Percentiles rank a stretch among this genome's conserved stretches.
Evolutionary conservation across 2,329 filamentous ascomycete species (phyloP).

Genomic region (Remersonia thermophila): DNA sequence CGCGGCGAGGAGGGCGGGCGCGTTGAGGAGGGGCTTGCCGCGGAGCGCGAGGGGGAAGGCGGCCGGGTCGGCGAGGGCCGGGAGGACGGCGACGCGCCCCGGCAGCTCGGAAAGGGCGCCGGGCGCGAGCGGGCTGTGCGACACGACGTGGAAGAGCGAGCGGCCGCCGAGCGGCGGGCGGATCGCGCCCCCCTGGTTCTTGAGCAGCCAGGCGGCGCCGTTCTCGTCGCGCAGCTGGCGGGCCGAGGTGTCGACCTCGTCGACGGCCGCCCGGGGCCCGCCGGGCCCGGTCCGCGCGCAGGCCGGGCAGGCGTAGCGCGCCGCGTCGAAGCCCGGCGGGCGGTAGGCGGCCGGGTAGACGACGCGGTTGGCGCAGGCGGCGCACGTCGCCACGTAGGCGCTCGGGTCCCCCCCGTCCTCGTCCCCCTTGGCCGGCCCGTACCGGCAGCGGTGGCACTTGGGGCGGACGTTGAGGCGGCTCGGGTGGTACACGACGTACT

Average conservation of each 20-base stretch:
- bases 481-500: slow-evolving; percentile 38
- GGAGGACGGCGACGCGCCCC: slow-evolving; percentile 20
- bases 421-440: slow-evolving; percentile 7
- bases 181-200: slow-evolving; percentile 26
- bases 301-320: slow-evolving; percentile 29
- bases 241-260: slow-evolving; percentile 26
- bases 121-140: slow-evolving; percentile 13
- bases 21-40: slow-evolving; percentile 33
- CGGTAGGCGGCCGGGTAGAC: slow-evolving; percentile 36
- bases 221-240: slow-evolving; percentile 29
- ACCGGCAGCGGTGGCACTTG: slow-evolving; percentile 38
- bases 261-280: slow-evolving; percentile 23
- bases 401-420: slow-evolving; percentile 5
- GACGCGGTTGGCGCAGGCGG: slow-evolving; percentile 31
- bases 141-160: slow-evolving; percentile 29
- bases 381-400: slow-evolving; percentile 33
- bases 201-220: slow-evolving; percentile 30
- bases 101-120: slow-evolving; percentile 24
- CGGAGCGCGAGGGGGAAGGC: slow-evolving; percentile 19
- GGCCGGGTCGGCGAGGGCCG: background rate
- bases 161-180: slow-evolving; percentile 26
- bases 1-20: slow-evolving; percentile 21
- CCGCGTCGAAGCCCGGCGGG: slow-evolving; percentile 20
- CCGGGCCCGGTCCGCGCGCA: slow-evolving; percentile 24
- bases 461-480: slow-evolving; percentile 29